Evolutionary conservation across 108 stramenopile species (phyloP), one percentile per base, ranked within the genome.

Genomic region (Skeletonema marinoi): DNA sequence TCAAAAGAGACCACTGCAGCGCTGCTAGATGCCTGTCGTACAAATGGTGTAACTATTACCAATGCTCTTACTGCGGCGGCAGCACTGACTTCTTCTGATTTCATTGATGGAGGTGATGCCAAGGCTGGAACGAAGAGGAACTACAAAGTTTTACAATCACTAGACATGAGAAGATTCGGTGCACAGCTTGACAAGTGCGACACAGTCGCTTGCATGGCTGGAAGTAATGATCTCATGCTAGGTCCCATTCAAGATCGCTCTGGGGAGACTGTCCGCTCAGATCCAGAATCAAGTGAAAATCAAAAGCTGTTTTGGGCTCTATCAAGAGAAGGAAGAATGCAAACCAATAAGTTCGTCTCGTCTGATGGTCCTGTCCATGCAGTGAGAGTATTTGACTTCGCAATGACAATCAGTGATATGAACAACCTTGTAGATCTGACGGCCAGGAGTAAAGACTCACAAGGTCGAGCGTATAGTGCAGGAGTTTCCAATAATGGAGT

Each of bases 101-200:
- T 96, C 66, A 87, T 96, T 44, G 85, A 78, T 50, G 84, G 78
- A 46, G 87, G 86, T 14, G 70, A 82, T 60, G 63, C 38, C 11
- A 82, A 76, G 39, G 41, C 60, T 41, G 78, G 62, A 31, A 89
- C 86, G 67, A 65, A 71, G 51, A 83, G 94, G 32, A 93, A 91
- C 70, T 93, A 93, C 88, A 96, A 96, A 75, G 81, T 96, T 5
- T 77, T 96, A 32, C 93, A 96, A 84, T 91, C 90, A 0, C 67
- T 96, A 44, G 93, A 96, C 78, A 93, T 93, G 93, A 75, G 95
- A 36, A 81, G 92, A 16, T 96, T 92, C 72, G 92, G 94, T 32
- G 79, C 77, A 64, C 39, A 78, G 31, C 81, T 92, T 5, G 94
- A 96, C 69, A 78, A 84, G 51, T 89, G 90, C 31, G 82, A 92